Evolutionary conservation across 2,329 filamentous ascomycete species (phyloP).

Genomic region (Ceratocystiopsis sp.): DNA sequence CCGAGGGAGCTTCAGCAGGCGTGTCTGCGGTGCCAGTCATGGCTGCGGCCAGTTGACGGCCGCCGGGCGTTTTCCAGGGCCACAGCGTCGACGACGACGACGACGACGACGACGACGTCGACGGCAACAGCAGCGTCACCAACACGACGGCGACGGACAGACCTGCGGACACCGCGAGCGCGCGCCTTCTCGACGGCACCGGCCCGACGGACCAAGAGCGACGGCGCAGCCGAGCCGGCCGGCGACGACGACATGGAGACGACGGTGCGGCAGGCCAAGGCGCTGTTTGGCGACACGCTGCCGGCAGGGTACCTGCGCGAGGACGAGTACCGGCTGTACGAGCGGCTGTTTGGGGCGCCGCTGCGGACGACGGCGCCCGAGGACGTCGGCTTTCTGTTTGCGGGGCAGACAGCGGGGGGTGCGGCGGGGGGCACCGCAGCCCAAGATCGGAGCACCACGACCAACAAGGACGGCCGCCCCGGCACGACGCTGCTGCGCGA

Average conservation of each 20-base stretch:
- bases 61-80: no score
- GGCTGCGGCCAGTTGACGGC: conserved; percentile 2
- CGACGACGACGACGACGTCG: background rate
- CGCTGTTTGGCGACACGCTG: conserved; percentile 59
- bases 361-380: conserved; percentile 42
- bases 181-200: no score
- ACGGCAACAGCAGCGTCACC: background rate
- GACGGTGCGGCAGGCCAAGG: conserved; percentile 52
- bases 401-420: no score
- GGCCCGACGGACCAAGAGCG: background rate
- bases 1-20: conserved; percentile 7
- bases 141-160: background rate
- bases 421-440: no score
- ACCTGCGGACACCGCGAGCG: no score
- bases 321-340: conserved; percentile 60
- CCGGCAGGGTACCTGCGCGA: conserved; percentile 53
- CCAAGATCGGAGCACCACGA: no score
- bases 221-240: no score
- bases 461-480: no score
- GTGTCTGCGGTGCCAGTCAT: conserved; percentile 10
- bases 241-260: conserved; percentile 31
- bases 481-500: conserved; percentile 28
- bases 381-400: conserved; percentile 30
- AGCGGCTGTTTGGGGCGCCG: conserved; percentile 65
- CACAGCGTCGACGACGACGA: background rate